phyloP scores from a whole-genome alignment of 768 basidiomycete species.

The Tephrocybe sp. region DNA sequence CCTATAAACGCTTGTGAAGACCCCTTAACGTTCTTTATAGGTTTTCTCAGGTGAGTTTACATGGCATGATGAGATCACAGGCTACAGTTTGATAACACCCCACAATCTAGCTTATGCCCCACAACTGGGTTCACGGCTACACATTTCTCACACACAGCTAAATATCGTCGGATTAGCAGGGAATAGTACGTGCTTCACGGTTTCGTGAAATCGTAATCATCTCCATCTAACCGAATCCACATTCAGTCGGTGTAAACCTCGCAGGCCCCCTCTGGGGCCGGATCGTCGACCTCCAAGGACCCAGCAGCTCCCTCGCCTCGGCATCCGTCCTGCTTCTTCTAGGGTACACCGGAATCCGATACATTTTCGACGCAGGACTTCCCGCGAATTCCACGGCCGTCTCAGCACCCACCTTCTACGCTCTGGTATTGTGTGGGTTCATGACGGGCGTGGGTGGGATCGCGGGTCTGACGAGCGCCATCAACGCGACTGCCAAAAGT shows the following conservation, averaged over 20 bases:
- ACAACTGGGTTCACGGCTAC: conserved; percentile 74
- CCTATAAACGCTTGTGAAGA: background rate
- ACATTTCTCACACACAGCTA: conserved; percentile 78
- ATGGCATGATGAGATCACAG: background rate
- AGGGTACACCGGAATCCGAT: conserved; percentile 76
- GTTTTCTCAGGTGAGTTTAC: conserved; percentile 44
- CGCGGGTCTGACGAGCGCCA: conserved; percentile 63
- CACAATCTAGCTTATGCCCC: conserved; percentile 83
- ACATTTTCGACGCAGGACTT: conserved; percentile 61
- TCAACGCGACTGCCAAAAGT: conserved; percentile 83
- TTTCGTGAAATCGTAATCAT: no score
- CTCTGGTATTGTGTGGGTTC: conserved; percentile 64
- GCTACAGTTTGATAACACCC: background rate
- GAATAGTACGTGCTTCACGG: conserved; percentile 49
- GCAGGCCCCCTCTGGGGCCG: conserved; percentile 80
- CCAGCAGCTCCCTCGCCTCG: conserved; percentile 62
- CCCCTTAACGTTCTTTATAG: conserved; percentile 21
- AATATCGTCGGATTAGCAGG: conserved; percentile 79
- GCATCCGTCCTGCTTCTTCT: conserved; percentile 60
- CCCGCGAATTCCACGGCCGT: conserved; percentile 32
- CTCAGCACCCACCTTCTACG: conserved; percentile 41
- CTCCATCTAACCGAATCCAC: background rate
- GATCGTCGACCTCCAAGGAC: conserved; percentile 74
- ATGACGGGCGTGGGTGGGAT: conserved; percentile 80
- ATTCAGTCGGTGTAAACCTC: conserved; percentile 71